Conservation (phyloP, 345 rosid genomes). For the Melastoma malabathricum region DNA sequence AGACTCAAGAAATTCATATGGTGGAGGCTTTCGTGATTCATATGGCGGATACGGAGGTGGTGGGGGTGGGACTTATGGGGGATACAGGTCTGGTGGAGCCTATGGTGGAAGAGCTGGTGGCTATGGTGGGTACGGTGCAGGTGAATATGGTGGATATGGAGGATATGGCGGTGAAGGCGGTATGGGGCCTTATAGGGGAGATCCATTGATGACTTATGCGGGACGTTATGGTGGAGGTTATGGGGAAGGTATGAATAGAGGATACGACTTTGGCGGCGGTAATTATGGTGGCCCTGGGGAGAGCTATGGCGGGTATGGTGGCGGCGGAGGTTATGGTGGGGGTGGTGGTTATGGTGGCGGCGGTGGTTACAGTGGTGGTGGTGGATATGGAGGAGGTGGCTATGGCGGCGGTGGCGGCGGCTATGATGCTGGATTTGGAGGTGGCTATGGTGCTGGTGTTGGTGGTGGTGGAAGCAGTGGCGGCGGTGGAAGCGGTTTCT, state of each 20-base stretch:
- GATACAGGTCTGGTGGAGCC: conserved; percentile 34
- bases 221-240: conserved; percentile 68
- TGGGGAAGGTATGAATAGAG: conserved; percentile 49
- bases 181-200: conserved; percentile 66
- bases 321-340: conserved; percentile 28
- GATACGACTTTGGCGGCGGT: conserved; percentile 44
- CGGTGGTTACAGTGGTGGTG: conserved; percentile 26
- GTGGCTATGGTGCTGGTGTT: conserved; percentile 4
- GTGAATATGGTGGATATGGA: conserved; percentile 55
- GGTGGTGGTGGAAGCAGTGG: conserved; percentile 23
- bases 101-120: conserved; percentile 27
- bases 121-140: conserved; percentile 45
- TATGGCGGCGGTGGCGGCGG: conserved; percentile 46
- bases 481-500: conserved; percentile 12
- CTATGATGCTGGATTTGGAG: conserved; percentile 4
- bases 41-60: conserved; percentile 24
- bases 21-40: conserved; percentile 35
- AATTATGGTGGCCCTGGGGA: too few relatives aligned
- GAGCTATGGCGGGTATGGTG: conserved; percentile 6
- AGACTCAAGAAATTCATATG: conserved; percentile 49
- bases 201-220: conserved; percentile 53
- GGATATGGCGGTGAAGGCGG: conserved; percentile 43
- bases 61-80: conserved; percentile 17
- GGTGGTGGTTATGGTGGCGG: conserved; percentile 26
- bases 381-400: conserved; percentile 26